Base-by-base conservation (phyloP, 2,329 filamentous ascomycete genomes). In the Claviceps lovelessii region DNA sequence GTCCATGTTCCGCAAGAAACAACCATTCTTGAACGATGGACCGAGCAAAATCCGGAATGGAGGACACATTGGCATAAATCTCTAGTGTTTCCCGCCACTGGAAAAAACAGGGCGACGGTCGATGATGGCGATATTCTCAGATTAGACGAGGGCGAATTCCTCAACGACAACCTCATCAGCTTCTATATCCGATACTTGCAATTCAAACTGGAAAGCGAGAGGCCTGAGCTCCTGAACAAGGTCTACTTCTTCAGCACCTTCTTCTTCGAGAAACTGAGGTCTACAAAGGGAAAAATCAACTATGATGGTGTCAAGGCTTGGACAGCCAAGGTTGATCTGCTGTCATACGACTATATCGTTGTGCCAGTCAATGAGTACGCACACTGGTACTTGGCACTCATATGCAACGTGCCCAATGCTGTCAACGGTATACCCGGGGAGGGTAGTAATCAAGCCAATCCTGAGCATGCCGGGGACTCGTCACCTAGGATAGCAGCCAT, bases 351-450 rank as follows among this genome's bases (percentile, higher is more conserved):
- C 65, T 96, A 90, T 66, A 83, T 97, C 56, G 77, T 97, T 11
- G 86, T 98, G 7, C 93, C 93, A 0, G 88, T 98, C 66, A 94
- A 95, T 62, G 87, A 96, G 65, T 75, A 81, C 60, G 72, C 76
- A 1, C 93, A 98, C 68, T 98, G 94, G 93, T 97, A 93, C 69
- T 74, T 97, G 60, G 90, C 89, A 15, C 91, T 98, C 55, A 91
- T 98, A 53, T 95, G 89, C 77, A 95, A 98, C 63, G 77, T 91
- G 2, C 79, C 81, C 4, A 83, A 77, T 52, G 74, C 93, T 28
- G 64, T 81, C 50, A 49, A 41, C 2, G 58, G 52, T 28, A 46
- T 58, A 3, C 53, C 60, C 23, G 48, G 59, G 5, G 55, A 60
- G n/a, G 54, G 54, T n/a, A 55, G 55, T 37, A 55, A 54, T 37